Conservation (phyloP, 495 filamentous ascomycete genomes). For the Penicillium lagena region DNA sequence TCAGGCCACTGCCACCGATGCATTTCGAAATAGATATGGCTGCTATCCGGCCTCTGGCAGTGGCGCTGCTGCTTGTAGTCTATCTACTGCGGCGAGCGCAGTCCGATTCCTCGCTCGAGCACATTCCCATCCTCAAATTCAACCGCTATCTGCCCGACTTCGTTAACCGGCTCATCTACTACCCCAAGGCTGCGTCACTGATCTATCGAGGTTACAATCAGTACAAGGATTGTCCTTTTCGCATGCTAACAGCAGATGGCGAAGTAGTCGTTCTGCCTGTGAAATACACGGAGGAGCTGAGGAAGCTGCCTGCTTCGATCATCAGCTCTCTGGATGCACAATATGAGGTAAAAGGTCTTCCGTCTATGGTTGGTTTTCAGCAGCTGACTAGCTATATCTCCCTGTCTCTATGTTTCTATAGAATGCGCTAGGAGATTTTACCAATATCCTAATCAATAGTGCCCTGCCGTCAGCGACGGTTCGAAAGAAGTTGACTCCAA, state of each 20-base stretch:
- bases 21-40: no score
- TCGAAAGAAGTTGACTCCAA: constrained; percentile 18
- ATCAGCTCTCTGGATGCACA: constrained; percentile 25
- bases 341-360: constrained; percentile 11
- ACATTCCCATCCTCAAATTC: constrained; percentile 22
- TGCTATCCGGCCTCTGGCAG: constrained; percentile 8
- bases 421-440: constrained; percentile 27
- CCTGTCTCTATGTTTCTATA: background rate
- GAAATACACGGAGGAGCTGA: constrained; percentile 23
- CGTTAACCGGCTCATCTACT: constrained; percentile 23
- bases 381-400: background rate
- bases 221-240: constrained; percentile 24
- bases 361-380: background rate
- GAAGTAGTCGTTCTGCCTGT: constrained; percentile 26
- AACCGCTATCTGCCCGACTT: constrained; percentile 15
- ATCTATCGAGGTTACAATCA: constrained; percentile 23
- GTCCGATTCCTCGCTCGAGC: constrained; percentile 1
- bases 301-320: constrained; percentile 6
- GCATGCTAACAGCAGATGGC: constrained; percentile 26
- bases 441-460: constrained; percentile 21
- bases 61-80: constrained; percentile 1
- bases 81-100: constrained; percentile 3
- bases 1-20: background rate
- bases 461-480: constrained; percentile 17
- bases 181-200: constrained; percentile 11